Percentiles rank a stretch among this genome's conserved stretches.
phyloP scores from a whole-genome alignment of 2,329 filamentous ascomycete genomes.

The Pseudogymnoascus sp. region DNA sequence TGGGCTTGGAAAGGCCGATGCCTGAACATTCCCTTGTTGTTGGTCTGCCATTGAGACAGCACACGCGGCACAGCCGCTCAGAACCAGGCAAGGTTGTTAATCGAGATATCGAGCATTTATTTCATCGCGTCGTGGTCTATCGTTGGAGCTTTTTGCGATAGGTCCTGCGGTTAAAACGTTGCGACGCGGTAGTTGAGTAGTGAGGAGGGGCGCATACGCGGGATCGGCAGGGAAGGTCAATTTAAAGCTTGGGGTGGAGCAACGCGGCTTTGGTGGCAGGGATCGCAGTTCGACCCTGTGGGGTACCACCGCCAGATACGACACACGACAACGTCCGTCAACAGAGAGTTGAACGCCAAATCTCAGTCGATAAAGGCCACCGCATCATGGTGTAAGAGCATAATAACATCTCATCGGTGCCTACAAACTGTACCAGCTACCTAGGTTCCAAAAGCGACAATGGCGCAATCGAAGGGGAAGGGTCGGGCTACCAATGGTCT shows the following conservation, averaged over 20 bases:
- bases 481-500: not conserved
- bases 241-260: constrained; percentile 8
- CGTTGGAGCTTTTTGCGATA: not conserved
- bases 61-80: constrained; percentile 9
- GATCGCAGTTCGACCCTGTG: not conserved
- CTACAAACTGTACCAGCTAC: not conserved
- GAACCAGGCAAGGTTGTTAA: not conserved
- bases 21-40: constrained; percentile 33
- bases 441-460: not conserved
- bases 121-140: not conserved
- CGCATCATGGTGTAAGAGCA: not conserved
- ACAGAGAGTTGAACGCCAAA: not conserved
- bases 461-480: not conserved
- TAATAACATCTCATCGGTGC: not conserved
- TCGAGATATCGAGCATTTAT: not conserved
- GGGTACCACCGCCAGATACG: not conserved
- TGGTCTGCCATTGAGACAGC: constrained; percentile 52
- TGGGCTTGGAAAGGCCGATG: constrained; percentile 72
- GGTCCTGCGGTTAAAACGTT: not conserved
- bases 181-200: not conserved
- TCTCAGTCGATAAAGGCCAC: not conserved
- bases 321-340: not conserved
- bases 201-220: not conserved
- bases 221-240: constrained; percentile 1
- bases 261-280: not conserved